Evolutionary conservation across 495 filamentous ascomycete species (phyloP), one percentile per base, ranked within the genome.

Genomic region (Aspergillus baeticus): DNA sequence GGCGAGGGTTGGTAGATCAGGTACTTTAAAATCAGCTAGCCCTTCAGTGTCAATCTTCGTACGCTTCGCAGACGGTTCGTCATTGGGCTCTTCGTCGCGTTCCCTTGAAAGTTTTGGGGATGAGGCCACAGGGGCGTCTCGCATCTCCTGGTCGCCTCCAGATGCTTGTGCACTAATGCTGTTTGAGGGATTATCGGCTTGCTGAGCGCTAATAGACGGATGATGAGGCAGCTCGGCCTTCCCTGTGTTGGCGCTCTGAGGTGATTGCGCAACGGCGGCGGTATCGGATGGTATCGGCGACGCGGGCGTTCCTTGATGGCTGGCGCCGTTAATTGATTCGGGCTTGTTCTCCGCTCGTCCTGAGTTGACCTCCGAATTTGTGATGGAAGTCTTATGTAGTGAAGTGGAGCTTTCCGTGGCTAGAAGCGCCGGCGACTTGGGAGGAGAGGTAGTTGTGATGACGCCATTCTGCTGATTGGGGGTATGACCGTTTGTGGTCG

Each of bases 31-130:
- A 6, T 73, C 69, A 17, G 62, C 21, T 5, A 58, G 44, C 11
- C 54, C 63, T 33, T 76, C 68, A 1, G 77, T 77, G 6, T 78
- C 80, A 13, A 86, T 83, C 70, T 87, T 92, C 34, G 88, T 79
- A 22, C 90, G 83, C 71, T 96, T 96, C 7, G 89, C 80, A 17
- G 84, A 84, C 17, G 86, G 89, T 58, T 88, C 89, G n/a, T 90
- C 87, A 34, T 77, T 79, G 33, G 73, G 77, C 52, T 92, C 85
- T 4, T 78, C 70, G 14, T 93, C 89, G 0, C 91, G 86, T 57
- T 89, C 87, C 8, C 89, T 81, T 0, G 84, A 75, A 2, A 86
- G 44, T 67, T 91, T 91, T 2, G 71, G 67, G 2, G 79, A 71
- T n/a, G 79, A 76, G 6, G 58, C 42, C 0, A 74, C 69, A 6